Evolutionary conservation across 768 basidiomycete species (phyloP), one percentile per base, ranked within the genome.

Genomic region (Pleurotus ostreatus): DNA sequence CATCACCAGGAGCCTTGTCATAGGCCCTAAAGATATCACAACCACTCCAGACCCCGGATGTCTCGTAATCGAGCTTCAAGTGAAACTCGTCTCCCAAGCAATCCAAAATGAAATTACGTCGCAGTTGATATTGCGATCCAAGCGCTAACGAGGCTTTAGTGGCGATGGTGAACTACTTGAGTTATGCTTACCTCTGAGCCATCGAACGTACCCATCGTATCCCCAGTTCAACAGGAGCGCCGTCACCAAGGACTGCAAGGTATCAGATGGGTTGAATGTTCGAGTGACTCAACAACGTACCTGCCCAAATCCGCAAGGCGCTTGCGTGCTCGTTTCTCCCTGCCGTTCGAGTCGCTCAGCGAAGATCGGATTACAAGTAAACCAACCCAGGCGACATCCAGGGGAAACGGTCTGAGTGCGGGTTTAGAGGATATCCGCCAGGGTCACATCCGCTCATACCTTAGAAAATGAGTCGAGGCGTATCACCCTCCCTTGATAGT

Each of bases 401-500:
- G 91, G 91, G 2, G 86, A 86, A 46, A 92, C 80, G 2, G 84
- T 88, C 86, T 92, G 63, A n/a, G 15, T 16, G 7, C 45, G 48
- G 51, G 43, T 26, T 52, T 22, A n/a, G 48, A 30, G 7, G 5
- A 7, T 30, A 34, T 12, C 7, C 16, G 39, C 22, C 12, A 46
- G 15, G 55, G 20, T 6, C 20, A 4, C 13, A 37, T 43, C 34
- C 13, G 6, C 12, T 22, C 59, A 37, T 49, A 81, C 86, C 81
- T 90, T 91, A 38, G 84, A 87, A 66, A 90, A 89, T 0, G 85
- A 85, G 64, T 94, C 92, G 39, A 94, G 71, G 2, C 90, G 85
- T 56, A 95, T 83, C 43, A 95, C 92, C 26, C 92, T 82, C 3
- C 91, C 92, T 68, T 94, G 82, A 59, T 82, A 84, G 66, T 94